Evolutionary conservation across 176 grass and related monocot genomes (phyloP), one percentile per base, ranked within the genome.

Genomic region (Phoenix roebelenii): DNA sequence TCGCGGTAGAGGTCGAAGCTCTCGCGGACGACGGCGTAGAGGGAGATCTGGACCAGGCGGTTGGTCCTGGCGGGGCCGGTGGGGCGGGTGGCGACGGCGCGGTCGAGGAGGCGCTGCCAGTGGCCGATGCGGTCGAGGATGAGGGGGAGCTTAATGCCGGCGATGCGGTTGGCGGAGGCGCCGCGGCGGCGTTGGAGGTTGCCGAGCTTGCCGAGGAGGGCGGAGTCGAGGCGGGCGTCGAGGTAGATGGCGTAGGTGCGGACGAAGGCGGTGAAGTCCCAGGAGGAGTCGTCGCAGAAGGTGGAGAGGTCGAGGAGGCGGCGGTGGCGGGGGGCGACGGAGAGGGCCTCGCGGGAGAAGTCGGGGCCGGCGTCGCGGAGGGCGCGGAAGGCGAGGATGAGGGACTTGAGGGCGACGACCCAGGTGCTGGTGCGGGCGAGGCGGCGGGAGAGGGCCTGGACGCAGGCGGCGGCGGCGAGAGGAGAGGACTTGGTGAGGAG

Each of bases 321-420:
- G 59, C 48, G 65, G 15, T 61, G 30, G 44, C 57, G 48, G 0
- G 54, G 17, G 25, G 39, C 18, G 6, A 28, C 12, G 14, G 25
- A n/a, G 66, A 71, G 65, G n/a, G 59, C 72, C 58, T 82, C 72
- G 35, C 56, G 50, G 39, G 48, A 71, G 51, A 76, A 76, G 44
- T 59, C 28, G 5, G 72, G 35, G 23, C 79, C 65, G 55, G 58
- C 79, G 9, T 82, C 51, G 9, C 54, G 48, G 54, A 82, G 59
- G 16, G 59, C 48, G 69, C 68, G 72, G 49, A 58, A 56, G 29
- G 25, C 55, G 25, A 82, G 32, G 32, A 52, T 17, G 60, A 82
- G 79, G 52, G 72, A 58, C 72, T 82, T 82, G 54, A 82, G 59
- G 59, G 79, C 79, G 68, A 82, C 79, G 57, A 70, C 18, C 71